Conservation (phyloP, 2,329 filamentous ascomycete genomes). For the Fusarium praegraminearum region DNA sequence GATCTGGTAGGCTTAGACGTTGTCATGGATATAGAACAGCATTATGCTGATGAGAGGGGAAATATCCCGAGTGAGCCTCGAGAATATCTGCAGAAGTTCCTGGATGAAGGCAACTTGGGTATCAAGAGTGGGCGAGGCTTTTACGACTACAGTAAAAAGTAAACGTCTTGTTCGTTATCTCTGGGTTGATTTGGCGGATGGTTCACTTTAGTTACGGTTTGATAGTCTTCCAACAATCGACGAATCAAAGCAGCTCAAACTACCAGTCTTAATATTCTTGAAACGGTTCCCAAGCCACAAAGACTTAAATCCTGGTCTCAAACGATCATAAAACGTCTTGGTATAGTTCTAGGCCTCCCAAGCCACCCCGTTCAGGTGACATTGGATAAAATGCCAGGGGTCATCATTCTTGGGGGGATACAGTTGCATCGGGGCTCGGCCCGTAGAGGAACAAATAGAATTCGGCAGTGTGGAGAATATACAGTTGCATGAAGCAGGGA, state of each 20-base stretch:
- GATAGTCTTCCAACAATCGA: neutral
- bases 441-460: neutral
- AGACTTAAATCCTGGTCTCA: neutral
- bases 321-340: neutral
- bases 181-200: neutral
- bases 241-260: neutral
- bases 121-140: slow-evolving; percentile 50
- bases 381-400: neutral
- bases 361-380: slow-evolving; percentile 5
- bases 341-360: neutral
- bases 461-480: neutral
- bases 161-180: neutral
- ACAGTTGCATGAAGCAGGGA: neutral
- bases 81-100: slow-evolving; percentile 42
- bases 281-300: no score
- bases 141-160: slow-evolving; percentile 39
- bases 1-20: slow-evolving; percentile 51
- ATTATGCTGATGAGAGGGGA: slow-evolving; percentile 47
- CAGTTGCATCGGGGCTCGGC: slow-evolving; percentile 6
- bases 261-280: neutral
- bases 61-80: slow-evolving; percentile 44
- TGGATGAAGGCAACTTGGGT: slow-evolving; percentile 46
- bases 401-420: neutral
- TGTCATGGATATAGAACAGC: slow-evolving; percentile 50
- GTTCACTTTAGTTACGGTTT: neutral